phyloP scores from a whole-genome alignment of 2,329 filamentous ascomycete genomes.

The Trichoderma oligosporum region DNA sequence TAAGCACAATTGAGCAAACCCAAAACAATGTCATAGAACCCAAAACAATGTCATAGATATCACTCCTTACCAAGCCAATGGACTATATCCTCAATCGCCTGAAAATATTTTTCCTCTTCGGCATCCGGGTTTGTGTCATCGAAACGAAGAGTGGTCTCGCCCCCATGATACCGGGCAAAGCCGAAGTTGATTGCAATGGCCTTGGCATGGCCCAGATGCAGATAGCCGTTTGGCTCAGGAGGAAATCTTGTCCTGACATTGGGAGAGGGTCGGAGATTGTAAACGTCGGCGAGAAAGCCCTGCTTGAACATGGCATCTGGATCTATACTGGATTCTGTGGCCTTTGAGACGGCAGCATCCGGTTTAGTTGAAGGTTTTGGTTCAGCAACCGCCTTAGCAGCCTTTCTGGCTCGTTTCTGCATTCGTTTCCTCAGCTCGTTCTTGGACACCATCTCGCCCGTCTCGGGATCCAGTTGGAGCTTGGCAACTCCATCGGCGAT shows the following conservation, averaged over 20 bases:
- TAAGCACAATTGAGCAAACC: background rate
- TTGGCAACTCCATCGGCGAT: slow-evolving; percentile 37
- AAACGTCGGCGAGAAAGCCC: slow-evolving; percentile 71
- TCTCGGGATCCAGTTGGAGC: slow-evolving; percentile 59
- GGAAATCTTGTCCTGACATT: slow-evolving; percentile 70
- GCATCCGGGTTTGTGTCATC: slow-evolving; percentile 95
- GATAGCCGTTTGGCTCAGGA: slow-evolving; percentile 86
- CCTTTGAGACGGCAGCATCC: no score
- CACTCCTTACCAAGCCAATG: slow-evolving; percentile 34
- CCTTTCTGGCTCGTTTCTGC: slow-evolving; percentile 57
- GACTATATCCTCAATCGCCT: slow-evolving; percentile 76
- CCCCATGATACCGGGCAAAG: slow-evolving; percentile 80
- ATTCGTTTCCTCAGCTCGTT: slow-evolving; percentile 59
- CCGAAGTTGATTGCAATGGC: slow-evolving; percentile 96
- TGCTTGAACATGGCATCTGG: slow-evolving; percentile 73
- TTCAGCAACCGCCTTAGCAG: no score
- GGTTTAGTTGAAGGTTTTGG: no score
- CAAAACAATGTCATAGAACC: background rate
- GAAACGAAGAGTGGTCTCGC: slow-evolving; percentile 53
- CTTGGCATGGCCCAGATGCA: slow-evolving; percentile 92
- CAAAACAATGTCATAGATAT: no score
- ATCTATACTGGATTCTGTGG: slow-evolving; percentile 45
- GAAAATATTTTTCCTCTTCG: slow-evolving; percentile 86
- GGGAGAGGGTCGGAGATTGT: slow-evolving; percentile 61
- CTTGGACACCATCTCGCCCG: slow-evolving; percentile 63